Conservation (phyloP, 2,329 filamentous ascomycete genomes). For the Alternaria sp. region DNA sequence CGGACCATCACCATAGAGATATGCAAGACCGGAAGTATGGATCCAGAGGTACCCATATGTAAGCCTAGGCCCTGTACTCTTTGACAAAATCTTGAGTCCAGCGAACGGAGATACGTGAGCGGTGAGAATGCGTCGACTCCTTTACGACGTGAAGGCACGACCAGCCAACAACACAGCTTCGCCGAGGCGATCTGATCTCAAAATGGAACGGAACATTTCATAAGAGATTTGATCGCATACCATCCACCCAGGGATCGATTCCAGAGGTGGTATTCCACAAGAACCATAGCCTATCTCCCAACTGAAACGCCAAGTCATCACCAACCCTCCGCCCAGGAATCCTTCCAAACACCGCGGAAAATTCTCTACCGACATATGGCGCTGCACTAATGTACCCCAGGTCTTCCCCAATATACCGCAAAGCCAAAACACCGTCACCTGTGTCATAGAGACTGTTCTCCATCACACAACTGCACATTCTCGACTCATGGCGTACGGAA, state of each 20-base stretch:
- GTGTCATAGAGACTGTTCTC: neutral
- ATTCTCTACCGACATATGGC: conserved; percentile 1
- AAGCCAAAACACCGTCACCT: conserved; percentile 3
- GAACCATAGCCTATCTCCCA: neutral
- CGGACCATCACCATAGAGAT: neutral
- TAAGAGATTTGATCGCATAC: neutral
- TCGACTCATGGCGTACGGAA: neutral
- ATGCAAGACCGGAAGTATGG: neutral
- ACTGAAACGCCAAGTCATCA: conserved; percentile 8
- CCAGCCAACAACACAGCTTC: neutral
- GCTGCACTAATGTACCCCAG: neutral
- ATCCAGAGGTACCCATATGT: neutral
- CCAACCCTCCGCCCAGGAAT: conserved; percentile 4
- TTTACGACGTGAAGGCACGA: neutral
- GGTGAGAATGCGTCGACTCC: neutral
- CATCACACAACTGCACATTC: neutral
- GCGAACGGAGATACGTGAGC: neutral
- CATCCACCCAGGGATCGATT: neutral
- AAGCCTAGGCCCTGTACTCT: neutral
- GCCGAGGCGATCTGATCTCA: neutral
- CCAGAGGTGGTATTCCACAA: neutral
- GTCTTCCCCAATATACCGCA: neutral
- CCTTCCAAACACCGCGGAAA: neutral
- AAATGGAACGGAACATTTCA: neutral
- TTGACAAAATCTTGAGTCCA: neutral